Evolutionary conservation across 805 yeast species (phyloP).

Genomic region (Saturnispora diversa): DNA sequence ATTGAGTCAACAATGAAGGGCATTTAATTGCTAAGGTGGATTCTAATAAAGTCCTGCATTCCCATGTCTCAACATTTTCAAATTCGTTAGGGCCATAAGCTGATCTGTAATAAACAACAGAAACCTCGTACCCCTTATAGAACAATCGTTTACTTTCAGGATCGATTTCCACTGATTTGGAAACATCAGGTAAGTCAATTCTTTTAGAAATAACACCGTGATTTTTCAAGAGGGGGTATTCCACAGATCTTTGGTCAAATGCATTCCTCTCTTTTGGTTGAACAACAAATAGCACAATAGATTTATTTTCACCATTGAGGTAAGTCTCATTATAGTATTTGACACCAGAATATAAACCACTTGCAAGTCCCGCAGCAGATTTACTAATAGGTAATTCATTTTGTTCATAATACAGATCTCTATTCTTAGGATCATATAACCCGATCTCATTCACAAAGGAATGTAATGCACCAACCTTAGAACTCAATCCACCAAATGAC

Average conservation of each 20-base stretch:
- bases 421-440: slow-evolving; percentile 37
- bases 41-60: slow-evolving; percentile 65
- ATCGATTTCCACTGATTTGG: slow-evolving; percentile 34
- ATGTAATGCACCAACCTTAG: slow-evolving; percentile 74
- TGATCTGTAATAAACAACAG: slow-evolving; percentile 83
- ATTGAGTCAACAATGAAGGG: slow-evolving; percentile 81
- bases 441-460: slow-evolving; percentile 53
- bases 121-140: slow-evolving; percentile 58
- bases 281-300: slow-evolving; percentile 65
- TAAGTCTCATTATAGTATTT: slow-evolving; percentile 38
- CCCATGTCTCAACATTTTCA: slow-evolving; percentile 62
- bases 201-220: slow-evolving; percentile 58
- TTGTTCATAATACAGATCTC: slow-evolving; percentile 37
- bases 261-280: slow-evolving; percentile 84
- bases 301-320: slow-evolving; percentile 25
- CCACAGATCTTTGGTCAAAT: slow-evolving; percentile 84
- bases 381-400: slow-evolving; percentile 53
- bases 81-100: slow-evolving; percentile 87
- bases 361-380: slow-evolving; percentile 54
- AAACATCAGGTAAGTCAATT: slow-evolving; percentile 55
- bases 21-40: slow-evolving; percentile 77
- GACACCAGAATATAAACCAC: slow-evolving; percentile 63
- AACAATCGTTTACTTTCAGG: slow-evolving; percentile 41
- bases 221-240: slow-evolving; percentile 52
- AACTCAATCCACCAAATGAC: slow-evolving; percentile 85